Evolutionary conservation across 345 rosid genomes (phyloP).

Genomic region (Boechera retrofracta): DNA sequence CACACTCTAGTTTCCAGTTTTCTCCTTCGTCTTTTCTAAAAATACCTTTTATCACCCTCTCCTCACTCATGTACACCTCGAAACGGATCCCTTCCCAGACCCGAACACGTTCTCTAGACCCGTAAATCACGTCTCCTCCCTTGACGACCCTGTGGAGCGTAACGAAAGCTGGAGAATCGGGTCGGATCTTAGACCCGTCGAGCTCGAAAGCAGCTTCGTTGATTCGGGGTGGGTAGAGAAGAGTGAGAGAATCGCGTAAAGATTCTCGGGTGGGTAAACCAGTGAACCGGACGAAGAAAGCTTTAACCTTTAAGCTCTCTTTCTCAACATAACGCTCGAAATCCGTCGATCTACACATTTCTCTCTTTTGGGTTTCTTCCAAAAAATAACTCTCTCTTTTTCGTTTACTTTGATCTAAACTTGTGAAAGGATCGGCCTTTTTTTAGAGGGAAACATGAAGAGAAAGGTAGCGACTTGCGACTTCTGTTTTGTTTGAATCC

Average conservation of each 20-base stretch:
- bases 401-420: neutral
- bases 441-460: constrained; percentile 28
- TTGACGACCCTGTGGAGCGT: constrained; percentile 63
- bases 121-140: constrained; percentile 55
- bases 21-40: constrained; percentile 57
- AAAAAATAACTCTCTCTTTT: neutral
- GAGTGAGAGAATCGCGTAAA: constrained; percentile 69
- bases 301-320: constrained; percentile 54
- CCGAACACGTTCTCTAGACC: constrained; percentile 64
- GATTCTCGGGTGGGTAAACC: constrained; percentile 28
- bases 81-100: constrained; percentile 67
- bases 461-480: constrained; percentile 25
- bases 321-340: constrained; percentile 39
- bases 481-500: constrained; percentile 39
- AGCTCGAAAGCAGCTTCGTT: constrained; percentile 58
- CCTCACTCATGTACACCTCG: constrained; percentile 68
- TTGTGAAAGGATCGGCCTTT: constrained; percentile 14
- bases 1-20: constrained; percentile 67
- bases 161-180: constrained; percentile 65
- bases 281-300: constrained; percentile 63
- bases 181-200: constrained; percentile 63
- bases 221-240: constrained; percentile 69
- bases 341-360: constrained; percentile 70
- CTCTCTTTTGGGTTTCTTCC: constrained; percentile 7
- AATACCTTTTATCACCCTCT: constrained; percentile 64